phyloP scores from a whole-genome alignment of 2,329 filamentous ascomycete genomes.

The Penicillium janthinellum region DNA sequence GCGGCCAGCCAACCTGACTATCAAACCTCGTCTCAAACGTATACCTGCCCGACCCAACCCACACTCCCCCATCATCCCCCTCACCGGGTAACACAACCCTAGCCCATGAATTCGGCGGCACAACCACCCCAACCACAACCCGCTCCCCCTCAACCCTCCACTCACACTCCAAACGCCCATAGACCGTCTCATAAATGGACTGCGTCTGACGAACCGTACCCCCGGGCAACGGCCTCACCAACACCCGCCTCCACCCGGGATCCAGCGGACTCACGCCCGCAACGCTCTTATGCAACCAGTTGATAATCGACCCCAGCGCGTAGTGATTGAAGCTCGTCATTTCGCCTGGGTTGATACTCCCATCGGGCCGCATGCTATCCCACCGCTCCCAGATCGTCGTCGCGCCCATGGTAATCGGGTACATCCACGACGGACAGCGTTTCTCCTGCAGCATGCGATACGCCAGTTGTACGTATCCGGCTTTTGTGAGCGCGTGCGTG shows the following conservation, averaged over 20 bases:
- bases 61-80: neutral
- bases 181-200: conserved; percentile 33
- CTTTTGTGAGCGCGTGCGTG: conserved; percentile 29
- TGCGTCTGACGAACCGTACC: conserved; percentile 35
- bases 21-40: conserved; percentile 15
- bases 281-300: conserved; percentile 41
- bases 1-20: conserved; percentile 23
- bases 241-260: conserved; percentile 36
- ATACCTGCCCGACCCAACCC: conserved; percentile 23
- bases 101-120: conserved; percentile 27
- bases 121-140: conserved; percentile 19
- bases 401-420: conserved; percentile 31
- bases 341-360: conserved; percentile 41
- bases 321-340: conserved; percentile 52
- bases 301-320: conserved; percentile 36
- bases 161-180: conserved; percentile 30
- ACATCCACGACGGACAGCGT: conserved; percentile 1
- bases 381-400: conserved; percentile 51
- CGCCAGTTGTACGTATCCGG: conserved; percentile 26
- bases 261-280: conserved; percentile 28
- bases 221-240: conserved; percentile 35
- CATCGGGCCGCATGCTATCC: conserved; percentile 45
- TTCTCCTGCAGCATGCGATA: conserved; percentile 47
- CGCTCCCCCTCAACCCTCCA: conserved; percentile 19
- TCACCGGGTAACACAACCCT: conserved; percentile 21